Evolutionary conservation across 192 early-diverging fungal genomes (phyloP).

Genomic region (Backusella australiensis): DNA sequence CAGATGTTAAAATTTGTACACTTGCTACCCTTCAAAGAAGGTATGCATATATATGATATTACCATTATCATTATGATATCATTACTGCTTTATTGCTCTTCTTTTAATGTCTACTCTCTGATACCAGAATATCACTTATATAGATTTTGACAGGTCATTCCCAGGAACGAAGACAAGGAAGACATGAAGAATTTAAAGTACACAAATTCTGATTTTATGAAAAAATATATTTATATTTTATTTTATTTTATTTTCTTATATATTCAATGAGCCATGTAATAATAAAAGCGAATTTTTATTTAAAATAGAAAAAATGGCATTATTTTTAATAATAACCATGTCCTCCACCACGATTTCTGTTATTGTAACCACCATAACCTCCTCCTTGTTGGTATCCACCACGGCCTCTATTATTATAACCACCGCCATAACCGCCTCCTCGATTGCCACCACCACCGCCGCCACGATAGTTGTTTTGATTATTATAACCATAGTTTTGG

Average conservation of each 20-base stretch:
- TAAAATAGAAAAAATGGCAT: too few species aligned
- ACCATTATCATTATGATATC: not conserved
- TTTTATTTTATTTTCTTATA: not conserved
- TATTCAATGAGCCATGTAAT: not conserved
- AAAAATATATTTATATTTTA: not conserved
- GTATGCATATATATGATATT: not conserved
- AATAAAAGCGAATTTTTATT: too few species aligned
- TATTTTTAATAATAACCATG: not conserved
- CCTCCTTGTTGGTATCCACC: constrained; percentile 24
- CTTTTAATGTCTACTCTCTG: not conserved
- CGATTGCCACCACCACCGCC: constrained; percentile 25
- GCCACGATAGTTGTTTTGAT: constrained; percentile 11
- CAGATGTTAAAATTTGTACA: not conserved
- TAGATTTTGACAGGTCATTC: not conserved
- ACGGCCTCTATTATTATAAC: constrained; percentile 26
- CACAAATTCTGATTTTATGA: too few species aligned
- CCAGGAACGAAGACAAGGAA: too few species aligned
- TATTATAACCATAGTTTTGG: constrained; percentile 23
- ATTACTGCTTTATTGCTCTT: not conserved
- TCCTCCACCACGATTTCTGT: constrained; percentile 3
- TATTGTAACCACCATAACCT: constrained; percentile 15
- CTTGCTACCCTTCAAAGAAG: not conserved
- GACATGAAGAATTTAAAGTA: too few species aligned
- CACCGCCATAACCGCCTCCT: constrained; percentile 30
- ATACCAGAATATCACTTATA: not conserved